Evolutionary conservation across 768 basidiomycete species (phyloP).

Genomic region (Russula foetens): DNA sequence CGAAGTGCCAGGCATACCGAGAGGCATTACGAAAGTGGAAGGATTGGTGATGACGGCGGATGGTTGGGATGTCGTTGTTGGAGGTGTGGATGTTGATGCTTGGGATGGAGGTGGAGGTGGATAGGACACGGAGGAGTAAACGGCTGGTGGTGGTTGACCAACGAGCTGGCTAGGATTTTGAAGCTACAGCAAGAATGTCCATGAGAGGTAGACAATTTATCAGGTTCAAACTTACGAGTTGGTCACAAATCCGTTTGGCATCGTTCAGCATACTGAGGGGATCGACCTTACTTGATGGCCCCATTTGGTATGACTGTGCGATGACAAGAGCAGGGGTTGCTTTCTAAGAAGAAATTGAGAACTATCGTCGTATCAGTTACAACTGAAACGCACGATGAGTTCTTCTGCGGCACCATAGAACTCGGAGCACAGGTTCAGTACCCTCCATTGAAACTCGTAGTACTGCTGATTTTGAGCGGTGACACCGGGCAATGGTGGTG

Average conservation of each 20-base stretch:
- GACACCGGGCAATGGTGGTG: slow-evolving; percentile 31
- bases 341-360: slow-evolving; percentile 29
- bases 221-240: slow-evolving; percentile 41
- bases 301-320: slow-evolving; percentile 75
- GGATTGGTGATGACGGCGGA: slow-evolving; percentile 59
- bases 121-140: slow-evolving; percentile 34
- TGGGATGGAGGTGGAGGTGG: slow-evolving; percentile 27
- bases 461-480: slow-evolving; percentile 67
- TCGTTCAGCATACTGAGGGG: slow-evolving; percentile 66
- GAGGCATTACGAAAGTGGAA: slow-evolving; percentile 62
- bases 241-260: slow-evolving; percentile 72
- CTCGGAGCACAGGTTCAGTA: slow-evolving; percentile 73
- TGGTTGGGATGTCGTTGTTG: slow-evolving; percentile 29
- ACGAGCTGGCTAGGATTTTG: slow-evolving; percentile 67
- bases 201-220: not conserved
- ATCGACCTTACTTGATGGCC: slow-evolving; percentile 59
- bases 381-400: slow-evolving; percentile 51
- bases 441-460: slow-evolving; percentile 83
- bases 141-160: slow-evolving; percentile 53
- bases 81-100: slow-evolving; percentile 23
- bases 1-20: slow-evolving; percentile 40
- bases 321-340: slow-evolving; percentile 60
- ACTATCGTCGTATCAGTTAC: slow-evolving; percentile 8
- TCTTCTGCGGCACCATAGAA: slow-evolving; percentile 84
- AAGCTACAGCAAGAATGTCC: slow-evolving; percentile 37